These are phyloP conservation scores for Eucalyptus fibrosa DNA, from an alignment of 345 rosid species.

Conservation along the genomic window DNA sequence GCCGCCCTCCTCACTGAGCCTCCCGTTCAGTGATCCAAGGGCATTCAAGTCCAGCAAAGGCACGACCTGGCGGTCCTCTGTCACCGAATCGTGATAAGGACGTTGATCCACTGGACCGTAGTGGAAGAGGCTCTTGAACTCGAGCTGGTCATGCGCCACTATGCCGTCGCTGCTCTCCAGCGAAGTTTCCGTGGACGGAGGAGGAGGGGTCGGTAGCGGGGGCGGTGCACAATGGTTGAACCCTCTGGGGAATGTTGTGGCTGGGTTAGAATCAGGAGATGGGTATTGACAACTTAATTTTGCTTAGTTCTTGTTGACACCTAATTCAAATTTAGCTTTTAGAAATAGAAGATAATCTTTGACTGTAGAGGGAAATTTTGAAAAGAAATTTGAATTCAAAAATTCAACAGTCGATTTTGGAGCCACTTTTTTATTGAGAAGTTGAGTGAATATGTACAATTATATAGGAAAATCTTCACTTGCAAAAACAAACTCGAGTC, in stretches of 20 bases:
- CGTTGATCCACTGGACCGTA: neutral
- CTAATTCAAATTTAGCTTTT: no score
- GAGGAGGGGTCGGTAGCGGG: neutral
- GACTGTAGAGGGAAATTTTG: no score
- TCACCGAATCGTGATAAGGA: neutral
- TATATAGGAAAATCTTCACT: no score
- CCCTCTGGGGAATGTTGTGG: neutral
- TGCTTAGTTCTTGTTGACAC: no score
- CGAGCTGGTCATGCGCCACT: neutral
- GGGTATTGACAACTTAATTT: neutral
- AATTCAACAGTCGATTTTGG: no score
- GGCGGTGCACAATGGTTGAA: neutral
- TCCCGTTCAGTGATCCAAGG: neutral
- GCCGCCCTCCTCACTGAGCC: neutral
- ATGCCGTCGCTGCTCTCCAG: neutral
- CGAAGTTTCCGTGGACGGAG: neutral
- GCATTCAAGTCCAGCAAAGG: neutral
- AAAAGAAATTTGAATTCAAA: no score
- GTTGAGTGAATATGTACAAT: no score
- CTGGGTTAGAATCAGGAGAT: neutral
- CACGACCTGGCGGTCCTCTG: neutral
- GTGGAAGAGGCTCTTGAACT: neutral
- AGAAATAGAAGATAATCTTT: no score
- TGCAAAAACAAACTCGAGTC: no score
- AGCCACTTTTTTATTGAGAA: no score